These are phyloP conservation scores for Breynia disticha DNA, from an alignment of 441 rosid genomes.

Conservation along the genomic window DNA sequence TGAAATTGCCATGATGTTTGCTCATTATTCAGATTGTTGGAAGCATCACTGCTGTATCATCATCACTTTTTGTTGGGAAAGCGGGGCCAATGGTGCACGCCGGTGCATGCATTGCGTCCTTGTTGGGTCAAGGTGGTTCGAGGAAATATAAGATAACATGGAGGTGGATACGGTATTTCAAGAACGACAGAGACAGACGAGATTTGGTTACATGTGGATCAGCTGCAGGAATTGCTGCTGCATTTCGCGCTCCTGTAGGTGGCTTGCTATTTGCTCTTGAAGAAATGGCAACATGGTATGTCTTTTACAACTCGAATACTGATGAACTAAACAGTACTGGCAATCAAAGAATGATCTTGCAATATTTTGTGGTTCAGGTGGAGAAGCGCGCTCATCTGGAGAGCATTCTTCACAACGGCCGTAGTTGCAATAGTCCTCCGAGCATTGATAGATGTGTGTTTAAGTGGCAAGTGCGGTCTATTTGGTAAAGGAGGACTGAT, in stretches of 20 bases:
- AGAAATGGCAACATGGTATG: slow-evolving; percentile 90
- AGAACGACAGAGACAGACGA: slow-evolving; percentile 72
- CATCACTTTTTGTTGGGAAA: slow-evolving; percentile 73
- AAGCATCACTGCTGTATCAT: slow-evolving; percentile 72
- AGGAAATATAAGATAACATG: slow-evolving; percentile 54
- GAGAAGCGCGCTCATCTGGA: slow-evolving; percentile 87
- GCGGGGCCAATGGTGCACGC: slow-evolving; percentile 93
- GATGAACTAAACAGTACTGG: too few species aligned
- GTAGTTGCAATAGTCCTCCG: slow-evolving; percentile 67
- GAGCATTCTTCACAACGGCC: slow-evolving; percentile 82
- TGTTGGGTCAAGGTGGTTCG: slow-evolving; percentile 81
- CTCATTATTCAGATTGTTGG: slow-evolving; percentile 49
- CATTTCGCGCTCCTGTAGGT: slow-evolving; percentile 85
- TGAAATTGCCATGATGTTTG: slow-evolving; percentile 4
- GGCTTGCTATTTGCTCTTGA: slow-evolving; percentile 80
- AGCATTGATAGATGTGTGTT: slow-evolving; percentile 69
- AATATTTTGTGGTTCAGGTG: slow-evolving; percentile 43
- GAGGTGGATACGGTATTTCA: slow-evolving; percentile 64
- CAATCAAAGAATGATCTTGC: too few species aligned
- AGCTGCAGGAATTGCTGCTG: slow-evolving; percentile 86
- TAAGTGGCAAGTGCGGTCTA: slow-evolving; percentile 69
- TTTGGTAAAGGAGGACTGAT: slow-evolving; percentile 89
- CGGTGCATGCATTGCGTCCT: slow-evolving; percentile 77
- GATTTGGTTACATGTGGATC: slow-evolving; percentile 87
- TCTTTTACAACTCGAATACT: neutral